phyloP scores from a whole-genome alignment of 78 protist species.

The Cavenderia fasciculata region DNA sequence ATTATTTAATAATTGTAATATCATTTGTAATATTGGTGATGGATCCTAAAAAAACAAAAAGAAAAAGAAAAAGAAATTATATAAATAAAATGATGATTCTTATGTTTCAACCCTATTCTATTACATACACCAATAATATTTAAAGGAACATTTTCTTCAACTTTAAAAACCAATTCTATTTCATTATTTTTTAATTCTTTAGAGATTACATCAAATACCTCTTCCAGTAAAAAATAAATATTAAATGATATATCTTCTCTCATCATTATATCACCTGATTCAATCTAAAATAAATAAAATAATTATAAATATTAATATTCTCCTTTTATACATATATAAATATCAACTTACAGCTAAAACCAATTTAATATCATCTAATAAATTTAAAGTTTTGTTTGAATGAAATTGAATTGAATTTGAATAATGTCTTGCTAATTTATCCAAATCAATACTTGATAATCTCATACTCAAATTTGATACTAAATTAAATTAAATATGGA shows the following conservation, averaged over 20 bases:
- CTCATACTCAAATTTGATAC: background rate
- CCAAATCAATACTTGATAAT: constrained; percentile 9
- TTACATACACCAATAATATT: constrained; percentile 23
- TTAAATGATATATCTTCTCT: constrained; percentile 43
- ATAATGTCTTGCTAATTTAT: background rate
- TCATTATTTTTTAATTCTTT: constrained; percentile 33
- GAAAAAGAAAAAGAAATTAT: background rate
- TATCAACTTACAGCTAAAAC: constrained; percentile 30
- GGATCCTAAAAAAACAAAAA: constrained; percentile 23
- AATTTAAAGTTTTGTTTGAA: background rate
- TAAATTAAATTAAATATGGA: no score
- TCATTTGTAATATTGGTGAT: constrained; percentile 29
- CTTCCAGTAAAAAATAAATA: constrained; percentile 42
- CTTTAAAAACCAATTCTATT: constrained; percentile 32
- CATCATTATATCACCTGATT: constrained; percentile 25
- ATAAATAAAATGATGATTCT: background rate
- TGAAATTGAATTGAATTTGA: constrained; percentile 24
- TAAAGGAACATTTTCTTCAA: constrained; percentile 39
- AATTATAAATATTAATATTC: background rate
- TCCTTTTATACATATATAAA: background rate
- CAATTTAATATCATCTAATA: constrained; percentile 50
- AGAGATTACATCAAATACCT: constrained; percentile 11
- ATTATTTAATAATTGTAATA: constrained; percentile 55
- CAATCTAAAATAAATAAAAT: constrained; percentile 19
- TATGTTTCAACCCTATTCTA: background rate